These are phyloP conservation scores for Colletotrichum sp. DNA, from an alignment of 2,329 filamentous ascomycete genomes.

Conservation along the genomic window DNA sequence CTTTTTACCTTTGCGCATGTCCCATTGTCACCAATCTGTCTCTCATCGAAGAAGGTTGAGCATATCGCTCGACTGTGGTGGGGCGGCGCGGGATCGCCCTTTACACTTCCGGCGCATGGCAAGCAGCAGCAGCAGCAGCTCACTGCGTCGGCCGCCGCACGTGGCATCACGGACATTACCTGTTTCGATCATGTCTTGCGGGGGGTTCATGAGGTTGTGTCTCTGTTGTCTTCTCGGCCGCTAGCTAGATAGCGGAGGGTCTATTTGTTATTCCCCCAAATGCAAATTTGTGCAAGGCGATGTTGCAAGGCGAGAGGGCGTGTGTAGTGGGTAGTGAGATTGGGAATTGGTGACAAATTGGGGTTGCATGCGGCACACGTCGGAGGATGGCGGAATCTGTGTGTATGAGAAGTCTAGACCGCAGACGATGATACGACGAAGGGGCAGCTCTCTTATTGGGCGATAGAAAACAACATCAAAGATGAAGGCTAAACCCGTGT, in stretches of 20 bases:
- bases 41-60: background rate
- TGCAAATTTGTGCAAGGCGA: background rate
- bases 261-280: background rate
- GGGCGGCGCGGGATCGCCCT: background rate
- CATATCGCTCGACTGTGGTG: background rate
- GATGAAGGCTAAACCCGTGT: background rate
- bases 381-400: background rate
- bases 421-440: background rate
- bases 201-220: background rate
- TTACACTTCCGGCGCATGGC: background rate
- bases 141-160: background rate
- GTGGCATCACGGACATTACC: constrained; percentile 3
- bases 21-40: fast-evolving
- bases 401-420: background rate
- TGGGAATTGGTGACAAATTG: background rate
- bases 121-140: background rate
- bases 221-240: background rate
- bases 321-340: no score
- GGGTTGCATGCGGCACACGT: background rate
- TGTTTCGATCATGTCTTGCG: background rate
- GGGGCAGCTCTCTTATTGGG: background rate
- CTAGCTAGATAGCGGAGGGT: background rate
- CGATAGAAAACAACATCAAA: background rate
- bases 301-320: background rate
- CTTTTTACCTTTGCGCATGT: background rate